phyloP scores from a whole-genome alignment of 2,329 filamentous ascomycete genomes.

The Hypoxylon rubiginosum region DNA sequence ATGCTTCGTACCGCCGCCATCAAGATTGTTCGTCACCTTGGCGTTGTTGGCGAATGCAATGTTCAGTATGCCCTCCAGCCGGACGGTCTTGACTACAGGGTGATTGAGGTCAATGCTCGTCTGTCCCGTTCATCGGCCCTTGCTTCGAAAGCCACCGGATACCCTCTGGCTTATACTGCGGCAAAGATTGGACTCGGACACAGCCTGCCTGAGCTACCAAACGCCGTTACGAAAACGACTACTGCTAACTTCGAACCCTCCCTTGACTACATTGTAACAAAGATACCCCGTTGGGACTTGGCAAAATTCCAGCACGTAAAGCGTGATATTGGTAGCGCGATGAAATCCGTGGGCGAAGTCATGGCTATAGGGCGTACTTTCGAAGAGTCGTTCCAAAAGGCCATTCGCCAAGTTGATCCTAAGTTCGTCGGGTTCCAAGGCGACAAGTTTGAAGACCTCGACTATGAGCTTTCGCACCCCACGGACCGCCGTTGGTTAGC shows the following conservation, averaged over 20 bases:
- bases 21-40: conserved; percentile 97
- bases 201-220: conserved; percentile 93
- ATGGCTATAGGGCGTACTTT: conserved; percentile 99
- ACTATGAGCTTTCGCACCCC: conserved; percentile 90
- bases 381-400: conserved; percentile 99
- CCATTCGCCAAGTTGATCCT: conserved; percentile 96
- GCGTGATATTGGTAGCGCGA: conserved; percentile 95
- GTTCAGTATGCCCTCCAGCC: conserved; percentile 98
- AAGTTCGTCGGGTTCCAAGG: conserved; percentile 93
- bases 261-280: conserved; percentile 97
- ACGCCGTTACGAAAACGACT: conserved; percentile 98
- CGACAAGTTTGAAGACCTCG: conserved; percentile 92
- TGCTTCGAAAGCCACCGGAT: conserved; percentile 97
- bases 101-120: conserved; percentile 99
- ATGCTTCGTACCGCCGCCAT: conserved; percentile 98
- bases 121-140: conserved; percentile 96
- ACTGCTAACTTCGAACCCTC: conserved; percentile 99
- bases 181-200: conserved; percentile 98
- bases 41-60: conserved; percentile 98
- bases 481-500: conserved; percentile 98
- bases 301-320: conserved; percentile 99
- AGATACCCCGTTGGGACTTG: conserved; percentile 98
- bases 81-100: conserved; percentile 96
- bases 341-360: conserved; percentile 99
- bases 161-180: conserved; percentile 95